Evolutionary conservation across 2,329 filamentous ascomycete species (phyloP), one percentile per base, ranked within the genome.

Genomic region (Stemphylium vesicarium): DNA sequence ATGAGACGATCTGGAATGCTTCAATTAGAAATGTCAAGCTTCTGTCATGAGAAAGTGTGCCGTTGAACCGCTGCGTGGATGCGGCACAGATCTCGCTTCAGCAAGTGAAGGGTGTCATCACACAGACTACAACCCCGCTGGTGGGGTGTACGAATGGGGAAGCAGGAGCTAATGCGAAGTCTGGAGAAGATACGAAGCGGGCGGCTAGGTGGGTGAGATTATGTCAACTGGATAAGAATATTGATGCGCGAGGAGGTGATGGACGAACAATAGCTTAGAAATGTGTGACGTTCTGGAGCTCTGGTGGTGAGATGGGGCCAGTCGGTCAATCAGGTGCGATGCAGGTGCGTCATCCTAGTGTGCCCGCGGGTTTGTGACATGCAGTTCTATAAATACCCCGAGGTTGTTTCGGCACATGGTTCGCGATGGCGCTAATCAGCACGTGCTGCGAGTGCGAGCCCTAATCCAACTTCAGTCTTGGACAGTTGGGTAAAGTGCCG

Each of bases 141-240:
- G 41, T 48, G 32, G 31, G 38, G 43, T 52, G 40, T 50, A 50
- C 60, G 59, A 35, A 63, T 57, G 48, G 56, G 56, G 56, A 60
- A 46, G 39, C 40, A 55, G 46, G 43, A 47, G 52, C 50, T 46
- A 31, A 29, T 46, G 29, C 41, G 39, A 36, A 51, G 48, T 43
- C 11, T 22, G 31, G 22, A 29, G 38, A 50, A 41, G 49, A 60
- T 62, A 61, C 58, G 58, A 59, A 35, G 53, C 56, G 59, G 65
- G 69, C 69, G 69, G 68, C 48, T 72, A 71, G 53, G 64, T 63
- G 62, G 62, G 69, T 71, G 50, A 71, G 69, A 69, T 64, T 55
- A 50, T 57, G 54, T 58, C 50, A 60, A 51, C 40, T 47, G 48
- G 40, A 20, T 18, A 43, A 53, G 18, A n/a, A 35, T 16, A 49